Conservation (phyloP, 2,329 filamentous ascomycete genomes). For the Magnaporthiopsis poae region DNA sequence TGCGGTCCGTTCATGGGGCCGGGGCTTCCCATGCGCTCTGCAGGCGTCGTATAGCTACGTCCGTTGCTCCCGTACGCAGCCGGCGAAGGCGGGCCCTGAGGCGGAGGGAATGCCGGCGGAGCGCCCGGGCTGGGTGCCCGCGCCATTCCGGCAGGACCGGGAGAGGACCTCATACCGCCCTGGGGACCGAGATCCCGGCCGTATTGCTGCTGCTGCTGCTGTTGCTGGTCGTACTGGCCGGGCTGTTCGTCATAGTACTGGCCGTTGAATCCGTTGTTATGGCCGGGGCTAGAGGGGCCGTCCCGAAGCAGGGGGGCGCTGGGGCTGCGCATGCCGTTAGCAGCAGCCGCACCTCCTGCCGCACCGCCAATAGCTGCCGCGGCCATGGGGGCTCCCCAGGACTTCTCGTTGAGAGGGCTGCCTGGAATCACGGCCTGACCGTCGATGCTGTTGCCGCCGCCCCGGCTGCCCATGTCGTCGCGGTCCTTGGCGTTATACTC, state of each 20-base stretch:
- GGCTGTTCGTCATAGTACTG: slow-evolving; percentile 2
- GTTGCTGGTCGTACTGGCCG: background rate
- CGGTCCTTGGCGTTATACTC: slow-evolving; percentile 29
- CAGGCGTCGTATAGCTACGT: slow-evolving; percentile 19
- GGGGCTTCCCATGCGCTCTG: slow-evolving; percentile 10
- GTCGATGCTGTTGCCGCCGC: slow-evolving; percentile 13
- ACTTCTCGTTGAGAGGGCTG: slow-evolving; percentile 21
- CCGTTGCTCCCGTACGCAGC: background rate
- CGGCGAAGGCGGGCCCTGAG: slow-evolving; percentile 1
- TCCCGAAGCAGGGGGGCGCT: slow-evolving; percentile 20
- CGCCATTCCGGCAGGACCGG: background rate
- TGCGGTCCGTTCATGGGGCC: slow-evolving; percentile 9
- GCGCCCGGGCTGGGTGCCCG: slow-evolving; percentile 5
- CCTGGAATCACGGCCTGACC: slow-evolving; percentile 21
- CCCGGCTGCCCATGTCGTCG: slow-evolving; percentile 15
- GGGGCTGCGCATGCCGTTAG: slow-evolving; percentile 16
- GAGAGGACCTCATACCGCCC: slow-evolving; percentile 5
- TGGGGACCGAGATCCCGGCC: background rate
- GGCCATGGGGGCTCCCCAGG: slow-evolving; percentile 16
- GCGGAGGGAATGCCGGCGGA: slow-evolving; percentile 2
- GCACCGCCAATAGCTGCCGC: background rate
- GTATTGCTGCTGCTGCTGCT: background rate
- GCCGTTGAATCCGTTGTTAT: slow-evolving; percentile 6
- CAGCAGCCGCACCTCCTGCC: slow-evolving; percentile 14
- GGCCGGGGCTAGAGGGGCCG: slow-evolving; percentile 15